Conservation (phyloP, 495 filamentous ascomycete genomes). For the Penicillium roqueforti region DNA sequence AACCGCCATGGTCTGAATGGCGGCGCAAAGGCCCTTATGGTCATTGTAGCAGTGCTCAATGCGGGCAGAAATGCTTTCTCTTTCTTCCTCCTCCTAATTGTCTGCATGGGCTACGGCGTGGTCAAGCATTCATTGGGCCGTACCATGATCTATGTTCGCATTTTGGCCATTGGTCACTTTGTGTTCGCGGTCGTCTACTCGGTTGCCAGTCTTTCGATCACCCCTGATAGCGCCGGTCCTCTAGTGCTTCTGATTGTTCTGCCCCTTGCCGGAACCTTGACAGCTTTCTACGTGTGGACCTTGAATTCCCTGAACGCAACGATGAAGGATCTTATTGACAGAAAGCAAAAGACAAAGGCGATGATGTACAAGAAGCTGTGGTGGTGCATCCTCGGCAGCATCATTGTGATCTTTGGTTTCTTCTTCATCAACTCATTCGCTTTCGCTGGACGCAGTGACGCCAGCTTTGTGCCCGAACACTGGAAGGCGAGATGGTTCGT, state of each 20-base stretch:
- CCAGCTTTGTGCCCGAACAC: conserved; percentile 88
- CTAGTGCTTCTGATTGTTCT: conserved; percentile 94
- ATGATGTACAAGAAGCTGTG: conserved; percentile 98
- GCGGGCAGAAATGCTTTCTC: conserved; percentile 95
- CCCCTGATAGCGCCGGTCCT: conserved; percentile 68
- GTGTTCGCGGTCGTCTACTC: conserved; percentile 93
- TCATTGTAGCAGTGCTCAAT: conserved; percentile 86
- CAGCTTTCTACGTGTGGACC: conserved; percentile 98
- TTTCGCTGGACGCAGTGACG: conserved; percentile 76
- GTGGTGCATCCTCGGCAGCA: conserved; percentile 92
- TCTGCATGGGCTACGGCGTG: conserved; percentile 99
- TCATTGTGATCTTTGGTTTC: conserved; percentile 94
- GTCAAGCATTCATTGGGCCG: conserved; percentile 91
- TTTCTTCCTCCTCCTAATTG: conserved; percentile 97
- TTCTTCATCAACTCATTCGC: conserved; percentile 94
- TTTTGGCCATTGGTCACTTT: conserved; percentile 87
- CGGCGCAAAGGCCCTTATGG: conserved; percentile 77
- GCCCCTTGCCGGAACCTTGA: conserved; percentile 85
- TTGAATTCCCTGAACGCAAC: conserved; percentile 91
- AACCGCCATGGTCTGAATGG: conserved; percentile 81
- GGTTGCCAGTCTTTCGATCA: conserved; percentile 82
- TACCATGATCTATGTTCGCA: conserved; percentile 92
- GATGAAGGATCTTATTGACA: conserved; percentile 89
- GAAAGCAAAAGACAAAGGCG: conserved; percentile 90
- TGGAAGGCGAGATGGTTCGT: conserved; percentile 98